A percentile compares a stretch with the other conserved stretches of the same genome.
These are phyloP conservation scores for Boletus sp. DNA, from an alignment of 768 basidiomycete genomes.

Conservation along the genomic window DNA sequence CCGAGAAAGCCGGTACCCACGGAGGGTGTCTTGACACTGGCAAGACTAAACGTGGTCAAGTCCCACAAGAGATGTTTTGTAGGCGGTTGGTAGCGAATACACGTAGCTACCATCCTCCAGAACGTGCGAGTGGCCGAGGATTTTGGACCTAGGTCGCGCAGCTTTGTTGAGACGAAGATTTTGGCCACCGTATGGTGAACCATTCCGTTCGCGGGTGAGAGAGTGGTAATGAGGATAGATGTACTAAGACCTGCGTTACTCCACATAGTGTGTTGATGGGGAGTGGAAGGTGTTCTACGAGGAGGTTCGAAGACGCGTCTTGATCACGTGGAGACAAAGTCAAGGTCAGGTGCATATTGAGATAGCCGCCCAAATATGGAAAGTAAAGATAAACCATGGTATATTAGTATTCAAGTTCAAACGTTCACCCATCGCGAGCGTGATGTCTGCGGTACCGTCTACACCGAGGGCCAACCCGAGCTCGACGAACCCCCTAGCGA, in stretches of 20 bases:
- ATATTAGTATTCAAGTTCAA: not conserved
- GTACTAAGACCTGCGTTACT: conserved; percentile 28
- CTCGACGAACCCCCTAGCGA: conserved; percentile 35
- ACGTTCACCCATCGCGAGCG: not conserved
- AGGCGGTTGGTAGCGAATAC: conserved; percentile 24
- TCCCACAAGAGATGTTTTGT: conserved; percentile 18
- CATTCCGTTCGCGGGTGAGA: conserved; percentile 29
- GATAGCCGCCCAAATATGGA: not conserved
- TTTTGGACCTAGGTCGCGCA: conserved; percentile 26
- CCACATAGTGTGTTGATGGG: conserved; percentile 17
- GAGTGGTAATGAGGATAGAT: conserved; percentile 21
- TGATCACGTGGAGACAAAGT: conserved; percentile 18
- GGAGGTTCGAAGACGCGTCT: conserved; percentile 13
- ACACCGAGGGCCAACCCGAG: conserved; percentile 31
- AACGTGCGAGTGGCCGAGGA: conserved; percentile 20
- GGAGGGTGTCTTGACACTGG: conserved; percentile 18
- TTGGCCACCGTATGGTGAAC: conserved; percentile 25
- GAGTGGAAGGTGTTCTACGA: not conserved
- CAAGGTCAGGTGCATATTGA: conserved; percentile 9
- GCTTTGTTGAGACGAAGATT: conserved; percentile 24
- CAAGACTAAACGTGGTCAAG: conserved; percentile 24
- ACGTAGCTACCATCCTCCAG: conserved; percentile 25
- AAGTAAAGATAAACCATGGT: not conserved
- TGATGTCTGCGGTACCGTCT: conserved; percentile 34
- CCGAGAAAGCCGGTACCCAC: conserved; percentile 25